Evolutionary conservation across 345 rosid species (phyloP).

Genomic region (Excoecaria cochinchinensis): DNA sequence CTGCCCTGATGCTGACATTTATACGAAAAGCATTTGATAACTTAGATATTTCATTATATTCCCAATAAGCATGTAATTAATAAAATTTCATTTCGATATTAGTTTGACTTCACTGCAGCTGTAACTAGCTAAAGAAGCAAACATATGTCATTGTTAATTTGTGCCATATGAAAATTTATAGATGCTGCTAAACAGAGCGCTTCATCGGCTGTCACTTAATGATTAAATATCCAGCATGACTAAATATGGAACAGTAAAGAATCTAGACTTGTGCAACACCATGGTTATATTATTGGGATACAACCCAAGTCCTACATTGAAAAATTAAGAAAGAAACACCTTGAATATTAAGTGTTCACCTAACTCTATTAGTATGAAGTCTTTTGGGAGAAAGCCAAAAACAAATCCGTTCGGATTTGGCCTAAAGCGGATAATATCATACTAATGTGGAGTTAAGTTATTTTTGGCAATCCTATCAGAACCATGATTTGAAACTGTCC

Average conservation of each 20-base stretch:
- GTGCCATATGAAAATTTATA: background rate
- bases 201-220: background rate
- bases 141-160: background rate
- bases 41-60: background rate
- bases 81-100: constrained; percentile 1
- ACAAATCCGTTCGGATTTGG: no score
- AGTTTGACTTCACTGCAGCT: background rate
- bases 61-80: background rate
- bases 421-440: background rate
- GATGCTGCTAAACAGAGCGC: constrained; percentile 2
- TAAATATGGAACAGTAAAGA: background rate
- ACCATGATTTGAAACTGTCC: no score
- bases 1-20: background rate
- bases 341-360: no score
- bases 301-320: no score
- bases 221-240: background rate
- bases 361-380: no score
- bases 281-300: background rate
- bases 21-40: constrained; percentile 10
- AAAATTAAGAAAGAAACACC: no score
- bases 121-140: background rate
- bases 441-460: no score
- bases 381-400: no score
- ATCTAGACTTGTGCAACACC: background rate
- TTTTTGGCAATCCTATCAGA: no score